Evolutionary conservation across 2,329 filamentous ascomycete genomes (phyloP), one percentile per base, ranked within the genome.

Genomic region (Hirsutella minnesotensis): DNA sequence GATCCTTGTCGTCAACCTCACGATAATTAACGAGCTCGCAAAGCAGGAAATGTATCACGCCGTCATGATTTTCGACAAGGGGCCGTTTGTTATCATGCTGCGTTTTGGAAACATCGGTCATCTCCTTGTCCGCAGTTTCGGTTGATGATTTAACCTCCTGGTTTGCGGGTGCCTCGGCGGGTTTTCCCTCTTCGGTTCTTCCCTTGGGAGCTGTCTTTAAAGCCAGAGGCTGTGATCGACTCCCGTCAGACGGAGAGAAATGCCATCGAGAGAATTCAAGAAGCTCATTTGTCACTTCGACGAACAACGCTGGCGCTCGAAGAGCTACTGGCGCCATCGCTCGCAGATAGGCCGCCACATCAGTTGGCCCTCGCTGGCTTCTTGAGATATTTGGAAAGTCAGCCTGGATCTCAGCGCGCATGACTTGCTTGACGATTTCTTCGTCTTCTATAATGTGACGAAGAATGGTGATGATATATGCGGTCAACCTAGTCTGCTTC

Each of bases 371-470:
- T 33, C 83, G 74, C 24, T 64, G 58, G 36, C 62, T 67, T 30
- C 72, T 61, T 19, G 64, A 63, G 5, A 63, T 56, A 47, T 72
- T 70, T 42, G 86, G 79, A 51, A 95, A 86, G 53, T 77, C 80
- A n/a, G 76, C 68, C 49, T 81, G 79, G 53, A 98, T 94, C 58
- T 96, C 90, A 22, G 81, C 83, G 41, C 83, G 77, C 84, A 98
- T 95, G 46, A 95, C 81, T 57, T 95, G 86, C 50, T 85, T 86
- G 46, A 96, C 75, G 2, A 83, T 92, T 16, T 88, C 82, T 40
- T 95, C 87, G 55, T 98, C 94, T 62, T 98, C 92, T 42, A 96
- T 78, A 49, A 98, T 82, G 56, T 98, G 92, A 34, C 94, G 81
- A 36, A 98, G 68, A 41, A 95, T 82, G 12, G 90, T 75, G 74